Percentiles rank a stretch among this genome's conserved stretches.
phyloP scores from a whole-genome alignment of 306 rosid species.

The Quercus ilex region DNA sequence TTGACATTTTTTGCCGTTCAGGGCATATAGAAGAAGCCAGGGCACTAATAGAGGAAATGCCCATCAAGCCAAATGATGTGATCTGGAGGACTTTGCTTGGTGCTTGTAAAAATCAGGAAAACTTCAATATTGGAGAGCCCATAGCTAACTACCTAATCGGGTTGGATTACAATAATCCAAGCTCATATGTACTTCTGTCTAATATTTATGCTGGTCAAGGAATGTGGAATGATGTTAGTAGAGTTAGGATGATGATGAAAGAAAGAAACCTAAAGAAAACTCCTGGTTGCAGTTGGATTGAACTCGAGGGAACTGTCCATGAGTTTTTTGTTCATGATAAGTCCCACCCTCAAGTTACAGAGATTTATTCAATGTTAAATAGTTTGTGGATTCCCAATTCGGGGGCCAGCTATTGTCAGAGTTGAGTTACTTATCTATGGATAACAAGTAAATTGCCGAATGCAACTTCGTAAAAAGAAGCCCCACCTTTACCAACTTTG shows the following conservation, averaged over 20 bases:
- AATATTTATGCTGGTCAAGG: slow-evolving; percentile 62
- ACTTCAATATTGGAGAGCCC: slow-evolving; percentile 43
- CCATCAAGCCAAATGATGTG: slow-evolving; percentile 70
- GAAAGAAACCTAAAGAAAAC: slow-evolving; percentile 46
- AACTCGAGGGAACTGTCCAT: slow-evolving; percentile 61
- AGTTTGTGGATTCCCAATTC: slow-evolving; percentile 32
- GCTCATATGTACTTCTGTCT: slow-evolving; percentile 63
- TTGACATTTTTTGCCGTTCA: slow-evolving; percentile 65
- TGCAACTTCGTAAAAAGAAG: background rate
- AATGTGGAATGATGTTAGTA: slow-evolving; percentile 56
- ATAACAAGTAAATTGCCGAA: background rate
- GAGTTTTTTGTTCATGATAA: slow-evolving; percentile 64
- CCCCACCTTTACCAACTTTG: background rate
- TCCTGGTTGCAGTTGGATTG: slow-evolving; percentile 79
- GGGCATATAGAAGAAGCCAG: slow-evolving; percentile 61
- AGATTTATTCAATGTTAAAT: slow-evolving; percentile 58
- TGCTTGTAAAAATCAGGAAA: slow-evolving; percentile 56
- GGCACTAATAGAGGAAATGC: slow-evolving; percentile 57
- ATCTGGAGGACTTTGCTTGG: slow-evolving; percentile 72
- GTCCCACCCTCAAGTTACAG: slow-evolving; percentile 53
- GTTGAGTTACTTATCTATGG: background rate
- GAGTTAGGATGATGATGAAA: slow-evolving; percentile 55
- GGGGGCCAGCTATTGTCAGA: slow-evolving; percentile 6
- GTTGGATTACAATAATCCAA: slow-evolving; percentile 41
- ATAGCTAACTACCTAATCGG: slow-evolving; percentile 44